These are phyloP conservation scores for Kitagawia praeruptora DNA, from an alignment of 129 eudicot species.

Conservation along the genomic window DNA sequence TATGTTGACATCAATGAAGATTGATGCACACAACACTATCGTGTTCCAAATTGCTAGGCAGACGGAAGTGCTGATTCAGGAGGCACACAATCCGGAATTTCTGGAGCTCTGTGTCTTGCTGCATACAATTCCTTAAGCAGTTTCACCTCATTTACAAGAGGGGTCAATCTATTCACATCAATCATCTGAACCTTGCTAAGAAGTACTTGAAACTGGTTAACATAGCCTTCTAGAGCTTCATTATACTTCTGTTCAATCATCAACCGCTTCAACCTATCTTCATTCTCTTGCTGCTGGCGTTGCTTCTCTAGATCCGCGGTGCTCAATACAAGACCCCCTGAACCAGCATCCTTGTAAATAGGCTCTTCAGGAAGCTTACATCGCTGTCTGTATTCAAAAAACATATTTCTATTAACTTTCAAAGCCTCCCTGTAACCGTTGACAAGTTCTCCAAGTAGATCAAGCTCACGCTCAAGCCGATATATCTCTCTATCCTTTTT, in stretches of 20 bases:
- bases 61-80: not conserved
- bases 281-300: slow-evolving; percentile 39
- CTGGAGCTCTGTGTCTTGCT: slow-evolving; percentile 16
- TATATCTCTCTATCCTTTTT: slow-evolving; percentile 35
- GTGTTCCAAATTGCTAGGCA: not conserved
- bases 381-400: slow-evolving; percentile 48
- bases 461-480: slow-evolving; percentile 63
- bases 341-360: slow-evolving; percentile 63
- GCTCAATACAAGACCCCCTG: slow-evolving; percentile 70
- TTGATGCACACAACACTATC: not conserved
- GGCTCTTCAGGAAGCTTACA: slow-evolving; percentile 54
- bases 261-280: slow-evolving; percentile 30
- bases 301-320: slow-evolving; percentile 54
- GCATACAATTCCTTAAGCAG: slow-evolving; percentile 26
- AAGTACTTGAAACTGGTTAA: slow-evolving; percentile 21
- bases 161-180: slow-evolving; percentile 28
- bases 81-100: slow-evolving; percentile 3
- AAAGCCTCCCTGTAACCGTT: slow-evolving; percentile 62
- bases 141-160: slow-evolving; percentile 39
- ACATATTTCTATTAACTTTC: slow-evolving; percentile 39
- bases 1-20: not conserved
- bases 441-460: slow-evolving; percentile 48
- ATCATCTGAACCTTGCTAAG: slow-evolving; percentile 21
- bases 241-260: slow-evolving; percentile 22
- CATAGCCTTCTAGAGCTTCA: slow-evolving; percentile 26